Percentiles rank a stretch among this genome's conserved stretches.
Evolutionary conservation across 1,284 basidiomycete species (phyloP).

Genomic region (Ustilago hordei): DNA sequence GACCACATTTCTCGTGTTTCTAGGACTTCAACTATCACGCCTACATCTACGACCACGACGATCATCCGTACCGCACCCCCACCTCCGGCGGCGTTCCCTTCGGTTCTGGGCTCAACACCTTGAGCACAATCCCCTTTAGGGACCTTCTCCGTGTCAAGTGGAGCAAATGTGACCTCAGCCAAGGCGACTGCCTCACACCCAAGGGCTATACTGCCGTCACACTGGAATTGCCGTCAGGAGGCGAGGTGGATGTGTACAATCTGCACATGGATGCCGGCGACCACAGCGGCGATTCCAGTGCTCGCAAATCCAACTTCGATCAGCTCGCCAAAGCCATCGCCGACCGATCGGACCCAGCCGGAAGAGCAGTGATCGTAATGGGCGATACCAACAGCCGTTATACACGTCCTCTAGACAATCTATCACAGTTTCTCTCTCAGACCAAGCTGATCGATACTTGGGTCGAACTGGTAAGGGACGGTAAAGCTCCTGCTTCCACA

Average conservation of each 20-base stretch:
- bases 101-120: conserved; percentile 31
- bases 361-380: conserved; percentile 31
- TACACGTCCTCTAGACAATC: conserved; percentile 21
- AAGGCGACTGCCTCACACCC: conserved; percentile 30
- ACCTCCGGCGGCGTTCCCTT: conserved; percentile 29
- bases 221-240: conserved; percentile 15
- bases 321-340: conserved; percentile 27
- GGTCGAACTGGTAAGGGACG: conserved; percentile 16
- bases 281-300: conserved; percentile 19
- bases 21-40: conserved; percentile 35
- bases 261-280: conserved; percentile 32
- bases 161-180: conserved; percentile 23
- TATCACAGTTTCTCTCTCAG: conserved; percentile 12
- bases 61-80: conserved; percentile 27
- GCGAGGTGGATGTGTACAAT: conserved; percentile 24
- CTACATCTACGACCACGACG: conserved; percentile 28
- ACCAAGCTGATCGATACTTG: conserved; percentile 26
- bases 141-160: conserved; percentile 22
- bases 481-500: conserved; percentile 19
- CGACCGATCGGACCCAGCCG: conserved; percentile 14
- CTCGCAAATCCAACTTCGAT: conserved; percentile 23
- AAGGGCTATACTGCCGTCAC: conserved; percentile 33
- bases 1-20: not conserved
- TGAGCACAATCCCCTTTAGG: conserved; percentile 21
- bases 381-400: conserved; percentile 34